Evolutionary conservation across 78 protist species (phyloP), one percentile per base, ranked within the genome.

Genomic region (Dictyostelium firmibasis): DNA sequence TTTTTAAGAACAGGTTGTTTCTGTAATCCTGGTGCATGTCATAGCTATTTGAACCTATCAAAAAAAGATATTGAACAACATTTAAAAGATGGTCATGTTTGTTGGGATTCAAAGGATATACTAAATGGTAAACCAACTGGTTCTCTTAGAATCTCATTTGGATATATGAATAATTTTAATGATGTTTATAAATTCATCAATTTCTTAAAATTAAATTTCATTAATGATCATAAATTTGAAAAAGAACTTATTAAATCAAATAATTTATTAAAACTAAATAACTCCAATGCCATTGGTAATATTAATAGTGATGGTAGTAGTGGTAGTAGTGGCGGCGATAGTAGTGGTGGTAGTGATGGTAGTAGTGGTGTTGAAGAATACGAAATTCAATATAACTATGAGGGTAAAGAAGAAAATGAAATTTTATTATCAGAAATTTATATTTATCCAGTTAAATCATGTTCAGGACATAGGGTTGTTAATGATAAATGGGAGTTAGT

Each of bases 21-120:
- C 50, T 98, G 99, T 78, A 97, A 97, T 84, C 99, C 99, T 16
- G 99, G 99, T 23, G 99, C 98, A 35, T 98, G 99, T 78, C 98
- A 97, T 72, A 16, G 64, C 1, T 67, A 69, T 70, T 87, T 98
- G 23, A 47, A 76, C 10, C 20, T 98, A 47, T 43, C 84, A 14
- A 69, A 33, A 43, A 92, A 88, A 6, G 97, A 96, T 6, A 92
- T 97, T 25, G 36, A n/a, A 14, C 44, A 64, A 20, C 88, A 91
- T 27, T 5, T 81, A 8, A 70, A 89, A 23, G 91, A 82, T 13
- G 98, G 98, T 9, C 97, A 97, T 69, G 96, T 86, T 35, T 97
- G 98, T 81, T 83, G 98, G 91, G 98, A 97, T 69, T 96, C 92
- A 38, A 60, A 44, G 27, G 98, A 97, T 84, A 76, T 97, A n/a